Base-by-base conservation (phyloP, 192 early-diverging fungal species). In the Entomortierella lignicola region DNA sequence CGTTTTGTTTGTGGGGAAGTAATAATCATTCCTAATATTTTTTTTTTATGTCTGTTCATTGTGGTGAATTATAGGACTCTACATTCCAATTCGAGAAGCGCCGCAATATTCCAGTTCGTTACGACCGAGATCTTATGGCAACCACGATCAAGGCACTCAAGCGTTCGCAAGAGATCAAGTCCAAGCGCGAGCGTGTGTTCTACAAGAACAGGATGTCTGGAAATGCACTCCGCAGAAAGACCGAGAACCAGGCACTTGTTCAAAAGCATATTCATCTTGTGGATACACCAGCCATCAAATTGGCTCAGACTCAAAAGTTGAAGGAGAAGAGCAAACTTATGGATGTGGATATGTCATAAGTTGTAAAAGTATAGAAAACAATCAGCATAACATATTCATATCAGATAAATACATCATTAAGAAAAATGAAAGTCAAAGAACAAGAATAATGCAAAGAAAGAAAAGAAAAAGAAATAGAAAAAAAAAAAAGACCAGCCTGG, bases 91-190 rank as follows among this genome's bases (percentile, higher is more conserved):
- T 99, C 84, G 98, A 98, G 86, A 98, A 98, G 87, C 93, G 97
- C 68, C 91, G 97, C 77, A 98, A 99, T 83, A 90, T 99, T 31
- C 98, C 98, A 32, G 94, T 99, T 39, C 92, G 97, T 37, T 99
- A 99, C 85, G 96, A 99, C 86, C 89, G 98, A 54, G 92, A 99
- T 66, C 86, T 98, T 44, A 97, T 98, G 96, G 86, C 90, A 54
- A 97, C 97, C 11, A 99, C 98, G 1, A 83, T 99, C 83, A 98
- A 96, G 89, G 97, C 98, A 34, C 97, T 99, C 94, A 98, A 99
- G 88, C 91, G 95, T 65, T 93, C 98, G 31, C 88, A 92, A 77
- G 96, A 98, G 86, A 98, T 99, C 84, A 92, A 93, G 73, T 88
- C 91, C 39, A 94, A 94, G 81, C 89, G 98, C 73, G 98, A 98